These are phyloP conservation scores for Teunomyces funiuensis DNA, from an alignment of 805 yeast genomes.

Conservation along the genomic window DNA sequence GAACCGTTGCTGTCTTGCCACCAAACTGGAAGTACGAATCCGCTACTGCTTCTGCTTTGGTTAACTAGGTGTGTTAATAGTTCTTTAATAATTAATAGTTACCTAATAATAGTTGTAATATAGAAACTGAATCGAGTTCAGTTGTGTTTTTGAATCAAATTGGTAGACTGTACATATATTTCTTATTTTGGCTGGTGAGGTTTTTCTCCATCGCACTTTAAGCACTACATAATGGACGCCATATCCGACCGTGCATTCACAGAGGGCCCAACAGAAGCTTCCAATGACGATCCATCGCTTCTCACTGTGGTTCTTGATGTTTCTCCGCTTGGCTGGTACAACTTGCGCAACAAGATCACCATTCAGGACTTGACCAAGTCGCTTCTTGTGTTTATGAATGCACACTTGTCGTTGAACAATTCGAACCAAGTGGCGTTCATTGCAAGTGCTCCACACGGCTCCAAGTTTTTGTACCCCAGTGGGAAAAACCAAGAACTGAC, in stretches of 20 bases:
- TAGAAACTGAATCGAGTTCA: conserved; percentile 1
- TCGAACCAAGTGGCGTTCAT: conserved; percentile 82
- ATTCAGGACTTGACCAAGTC: conserved; percentile 63
- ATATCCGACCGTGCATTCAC: conserved; percentile 60
- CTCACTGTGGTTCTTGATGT: conserved; percentile 77
- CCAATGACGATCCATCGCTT: conserved; percentile 62
- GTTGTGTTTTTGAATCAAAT: neutral
- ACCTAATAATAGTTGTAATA: conserved; percentile 5
- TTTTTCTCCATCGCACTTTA: conserved; percentile 1
- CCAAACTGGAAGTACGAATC: conserved; percentile 99
- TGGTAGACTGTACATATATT: no score
- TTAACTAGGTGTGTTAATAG: conserved; percentile 64
- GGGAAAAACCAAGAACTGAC: conserved; percentile 5
- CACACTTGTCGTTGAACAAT: conserved; percentile 82
- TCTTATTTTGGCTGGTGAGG: no score
- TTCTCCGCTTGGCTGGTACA: conserved; percentile 68
- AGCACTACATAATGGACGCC: conserved; percentile 52
- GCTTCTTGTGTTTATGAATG: conserved; percentile 74
- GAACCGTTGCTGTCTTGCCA: conserved; percentile 98
- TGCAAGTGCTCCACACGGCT: conserved; percentile 70
- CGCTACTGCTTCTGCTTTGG: conserved; percentile 99
- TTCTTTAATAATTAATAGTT: conserved; percentile 7
- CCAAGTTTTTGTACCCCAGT: conserved; percentile 69
- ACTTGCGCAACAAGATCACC: conserved; percentile 44
- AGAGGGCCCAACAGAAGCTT: conserved; percentile 25